phyloP scores from a whole-genome alignment of 116 monocot species.

The Dioscorea cayenensis region DNA sequence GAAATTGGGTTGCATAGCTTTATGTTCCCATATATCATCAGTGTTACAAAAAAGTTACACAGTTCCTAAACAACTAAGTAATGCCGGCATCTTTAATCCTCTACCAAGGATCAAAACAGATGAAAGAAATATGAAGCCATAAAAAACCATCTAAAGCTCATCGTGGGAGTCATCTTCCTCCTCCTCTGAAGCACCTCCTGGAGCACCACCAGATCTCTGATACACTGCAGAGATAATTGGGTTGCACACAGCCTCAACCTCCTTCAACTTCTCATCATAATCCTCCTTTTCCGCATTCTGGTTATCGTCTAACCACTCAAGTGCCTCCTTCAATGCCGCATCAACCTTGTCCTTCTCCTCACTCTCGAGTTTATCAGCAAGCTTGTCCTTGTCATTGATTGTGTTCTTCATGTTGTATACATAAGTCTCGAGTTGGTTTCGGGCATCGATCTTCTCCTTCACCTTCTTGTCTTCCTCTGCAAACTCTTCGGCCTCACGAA shows the following conservation, averaged over 20 bases:
- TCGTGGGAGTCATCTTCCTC: constrained; percentile 44
- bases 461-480: constrained; percentile 74
- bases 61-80: neutral
- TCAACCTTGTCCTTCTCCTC: constrained; percentile 73
- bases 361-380: constrained; percentile 54
- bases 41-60: constrained; percentile 1
- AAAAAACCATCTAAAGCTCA: constrained; percentile 27
- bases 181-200: constrained; percentile 14
- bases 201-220: constrained; percentile 46
- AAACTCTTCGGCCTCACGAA: constrained; percentile 68
- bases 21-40: neutral
- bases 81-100: neutral
- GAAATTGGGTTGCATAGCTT: neutral
- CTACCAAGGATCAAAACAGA: neutral
- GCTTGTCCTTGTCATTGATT: constrained; percentile 65
- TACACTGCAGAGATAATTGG: constrained; percentile 53
- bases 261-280: constrained; percentile 65
- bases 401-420: constrained; percentile 82
- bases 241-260: constrained; percentile 64
- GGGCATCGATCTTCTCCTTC: constrained; percentile 66
- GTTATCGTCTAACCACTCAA: constrained; percentile 65
- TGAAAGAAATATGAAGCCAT: no score
- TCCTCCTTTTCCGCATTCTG: constrained; percentile 58
- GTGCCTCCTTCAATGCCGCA: constrained; percentile 39
- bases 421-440: constrained; percentile 62